Evolutionary conservation across 768 basidiomycete genomes (phyloP), one percentile per base, ranked within the genome.

Genomic region (Tylopilus subfusipes): DNA sequence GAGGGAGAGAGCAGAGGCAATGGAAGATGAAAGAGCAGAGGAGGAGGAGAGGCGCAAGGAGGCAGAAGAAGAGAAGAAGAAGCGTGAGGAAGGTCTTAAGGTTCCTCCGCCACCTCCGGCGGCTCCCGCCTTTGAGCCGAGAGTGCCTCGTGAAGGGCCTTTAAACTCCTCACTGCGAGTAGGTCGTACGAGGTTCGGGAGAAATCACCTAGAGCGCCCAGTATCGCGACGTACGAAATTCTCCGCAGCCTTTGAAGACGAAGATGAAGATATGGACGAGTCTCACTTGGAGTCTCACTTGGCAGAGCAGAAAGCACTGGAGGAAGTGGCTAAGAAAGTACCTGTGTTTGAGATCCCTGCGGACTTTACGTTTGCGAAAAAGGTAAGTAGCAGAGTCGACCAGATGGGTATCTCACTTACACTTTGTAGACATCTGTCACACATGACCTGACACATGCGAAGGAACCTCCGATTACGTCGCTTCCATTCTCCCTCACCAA

Each of bases 341-440:
- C 85, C 85, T 2, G 68, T 73, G 5, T 89, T 86, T 66, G 75
- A 83, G 38, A 73, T 84, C 36, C 82, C 86, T 19, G 68, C 75
- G 50, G 82, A 79, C 8, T 90, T 91, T 68, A 82, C 76, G 42
- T 90, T 91, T 61, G 80, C 83, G 6, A 81, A 83, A 61, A 79
- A 79, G 58, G 82, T 83, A 58, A 54, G 81, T 74, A 19, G 9
- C 30, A 36, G 19, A 27, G 22, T 54, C 12, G 4, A 47, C 33
- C 40, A 7, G 18, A 9, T 21, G 34, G 19, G 4, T 34, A 25
- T 55, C 19, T 42, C 33, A 52, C 56, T 58, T 33, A 63, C 12
- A 38, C 14, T 27, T 52, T 4, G 30, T 50, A 77, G 77, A 58
- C 63, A 10, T 64, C 74, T 11, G 61, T 79, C 31, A 57, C 74